Conservation (phyloP, 2,329 filamentous ascomycete genomes). For the Lachnellula subtilissima region DNA sequence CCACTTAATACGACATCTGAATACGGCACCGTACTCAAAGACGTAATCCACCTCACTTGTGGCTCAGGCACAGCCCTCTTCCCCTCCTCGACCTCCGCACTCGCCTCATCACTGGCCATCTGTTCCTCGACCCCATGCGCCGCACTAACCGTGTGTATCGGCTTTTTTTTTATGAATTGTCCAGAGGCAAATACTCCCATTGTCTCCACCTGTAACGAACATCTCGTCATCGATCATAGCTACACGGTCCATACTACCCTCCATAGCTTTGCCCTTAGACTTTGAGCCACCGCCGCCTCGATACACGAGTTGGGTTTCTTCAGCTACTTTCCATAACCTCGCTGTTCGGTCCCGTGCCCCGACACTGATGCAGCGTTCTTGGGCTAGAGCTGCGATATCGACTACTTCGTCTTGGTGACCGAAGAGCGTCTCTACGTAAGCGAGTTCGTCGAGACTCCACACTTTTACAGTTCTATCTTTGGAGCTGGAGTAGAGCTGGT, state of each 20-base stretch:
- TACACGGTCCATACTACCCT: slow-evolving; percentile 88
- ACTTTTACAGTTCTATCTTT: slow-evolving; percentile 92
- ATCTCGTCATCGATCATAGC: slow-evolving; percentile 83
- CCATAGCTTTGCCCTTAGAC: slow-evolving; percentile 37
- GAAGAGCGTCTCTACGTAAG: slow-evolving; percentile 93
- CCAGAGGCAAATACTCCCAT: slow-evolving; percentile 83
- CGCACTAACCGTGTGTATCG: slow-evolving; percentile 70
- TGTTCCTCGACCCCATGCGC: slow-evolving; percentile 82
- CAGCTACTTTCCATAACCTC: slow-evolving; percentile 89
- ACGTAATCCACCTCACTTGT: slow-evolving; percentile 84
- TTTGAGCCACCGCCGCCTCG: slow-evolving; percentile 69
- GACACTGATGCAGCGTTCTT: slow-evolving; percentile 87
- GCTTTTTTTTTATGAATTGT: slow-evolving; percentile 93
- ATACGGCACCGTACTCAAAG: slow-evolving; percentile 78
- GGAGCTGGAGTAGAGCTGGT: slow-evolving; percentile 87
- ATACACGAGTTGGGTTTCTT: slow-evolving; percentile 94
- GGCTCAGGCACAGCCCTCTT: slow-evolving; percentile 56
- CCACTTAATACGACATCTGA: slow-evolving; percentile 86
- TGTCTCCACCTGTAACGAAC: slow-evolving; percentile 92
- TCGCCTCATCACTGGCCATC: slow-evolving; percentile 62
- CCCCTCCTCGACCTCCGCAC: slow-evolving; percentile 64
- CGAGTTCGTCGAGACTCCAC: slow-evolving; percentile 87
- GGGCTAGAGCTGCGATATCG: slow-evolving; percentile 74
- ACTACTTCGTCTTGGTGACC: slow-evolving; percentile 91
- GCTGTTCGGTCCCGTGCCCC: slow-evolving; percentile 89